A percentile compares a stretch with the other conserved stretches of the same genome.
These are phyloP conservation scores for Sporothrix globosa DNA, from an alignment of 2,329 filamentous ascomycete genomes.

Conservation along the genomic window DNA sequence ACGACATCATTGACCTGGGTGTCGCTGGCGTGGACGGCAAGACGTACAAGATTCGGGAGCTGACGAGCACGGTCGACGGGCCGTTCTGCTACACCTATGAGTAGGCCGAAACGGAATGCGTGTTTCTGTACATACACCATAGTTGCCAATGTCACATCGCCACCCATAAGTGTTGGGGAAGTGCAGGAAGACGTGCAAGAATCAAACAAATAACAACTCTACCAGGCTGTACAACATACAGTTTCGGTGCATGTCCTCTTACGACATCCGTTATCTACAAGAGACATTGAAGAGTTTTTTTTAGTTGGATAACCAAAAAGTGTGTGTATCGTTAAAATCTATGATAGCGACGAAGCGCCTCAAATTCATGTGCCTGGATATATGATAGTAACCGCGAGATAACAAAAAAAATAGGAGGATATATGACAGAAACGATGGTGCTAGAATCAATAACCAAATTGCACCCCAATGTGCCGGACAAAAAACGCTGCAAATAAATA, in stretches of 20 bases:
- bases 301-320: too few relatives aligned
- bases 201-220: too few relatives aligned
- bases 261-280: too few relatives aligned
- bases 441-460: not conserved
- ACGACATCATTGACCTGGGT: constrained; percentile 40
- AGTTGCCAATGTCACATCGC: not conserved
- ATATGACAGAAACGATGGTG: not conserved
- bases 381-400: not conserved
- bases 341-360: not conserved
- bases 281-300: too few relatives aligned
- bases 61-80: constrained; percentile 40
- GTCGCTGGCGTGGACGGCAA: constrained; percentile 31
- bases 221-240: too few relatives aligned
- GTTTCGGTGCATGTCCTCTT: too few relatives aligned
- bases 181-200: too few relatives aligned
- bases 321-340: not conserved
- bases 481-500: constrained; percentile 17
- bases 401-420: not conserved
- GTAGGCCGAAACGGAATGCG: constrained; percentile 10
- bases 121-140: not conserved
- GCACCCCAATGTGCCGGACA: not conserved
- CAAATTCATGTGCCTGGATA: not conserved
- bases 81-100: constrained; percentile 42
- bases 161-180: too few relatives aligned
- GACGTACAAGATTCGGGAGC: constrained; percentile 38